Evolutionary conservation across 805 yeast species (phyloP).

Genomic region (Candida sphagnicola): DNA sequence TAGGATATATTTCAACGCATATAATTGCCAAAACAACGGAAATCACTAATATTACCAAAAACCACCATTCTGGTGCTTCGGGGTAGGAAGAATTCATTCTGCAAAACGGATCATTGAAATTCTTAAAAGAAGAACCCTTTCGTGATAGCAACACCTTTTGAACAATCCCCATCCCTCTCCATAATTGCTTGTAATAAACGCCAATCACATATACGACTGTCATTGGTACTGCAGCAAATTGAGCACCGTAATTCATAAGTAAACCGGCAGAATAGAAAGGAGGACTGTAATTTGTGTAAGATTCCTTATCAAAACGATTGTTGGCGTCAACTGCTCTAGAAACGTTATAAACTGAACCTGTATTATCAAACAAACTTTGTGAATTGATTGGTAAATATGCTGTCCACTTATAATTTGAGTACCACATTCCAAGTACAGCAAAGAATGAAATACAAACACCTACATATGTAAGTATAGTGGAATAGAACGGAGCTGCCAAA

Average conservation of each 20-base stretch:
- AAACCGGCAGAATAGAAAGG: constrained; percentile 65
- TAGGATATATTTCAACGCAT: constrained; percentile 43
- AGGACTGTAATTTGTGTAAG: constrained; percentile 53
- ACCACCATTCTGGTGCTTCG: constrained; percentile 80
- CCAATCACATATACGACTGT: constrained; percentile 45
- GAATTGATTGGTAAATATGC: constrained; percentile 50
- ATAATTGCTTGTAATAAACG: constrained; percentile 32
- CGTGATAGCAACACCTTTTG: constrained; percentile 29
- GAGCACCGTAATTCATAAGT: constrained; percentile 54
- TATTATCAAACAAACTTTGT: constrained; percentile 49
- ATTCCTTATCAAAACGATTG: constrained; percentile 43
- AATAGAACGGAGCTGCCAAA: constrained; percentile 39
- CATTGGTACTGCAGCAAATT: constrained; percentile 54
- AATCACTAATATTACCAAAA: constrained; percentile 37
- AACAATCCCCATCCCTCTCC: constrained; percentile 25
- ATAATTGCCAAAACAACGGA: constrained; percentile 41
- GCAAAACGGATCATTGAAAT: constrained; percentile 48
- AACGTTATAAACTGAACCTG: constrained; percentile 45
- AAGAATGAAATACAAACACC: constrained; percentile 33
- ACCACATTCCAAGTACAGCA: constrained; percentile 32
- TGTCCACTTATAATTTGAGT: constrained; percentile 46
- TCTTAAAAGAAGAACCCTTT: constrained; percentile 10
- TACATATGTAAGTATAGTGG: constrained; percentile 35
- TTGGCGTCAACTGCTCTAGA: constrained; percentile 42
- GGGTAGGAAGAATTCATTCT: constrained; percentile 55